Base-by-base conservation (phyloP, 148 eudicot species). In the Rhododendron griersonianum region DNA sequence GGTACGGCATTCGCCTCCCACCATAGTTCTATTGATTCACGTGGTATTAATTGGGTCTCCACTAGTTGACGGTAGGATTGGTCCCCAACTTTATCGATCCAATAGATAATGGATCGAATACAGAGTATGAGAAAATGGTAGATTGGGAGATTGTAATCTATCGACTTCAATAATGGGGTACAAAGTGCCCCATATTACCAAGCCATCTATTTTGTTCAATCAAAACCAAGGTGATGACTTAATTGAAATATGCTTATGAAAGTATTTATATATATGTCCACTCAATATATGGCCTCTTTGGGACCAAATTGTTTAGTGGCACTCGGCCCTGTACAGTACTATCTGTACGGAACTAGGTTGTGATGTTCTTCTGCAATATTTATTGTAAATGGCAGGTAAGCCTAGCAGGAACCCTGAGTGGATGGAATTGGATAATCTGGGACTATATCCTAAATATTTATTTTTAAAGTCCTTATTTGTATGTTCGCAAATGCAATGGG, bases 371-470 rank as follows among this genome's bases (percentile, higher is more conserved):
- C 21, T n/a, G 65, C 4, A 21, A 1, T 47, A 1, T 61, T n/a
- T 39, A 9, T 3, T 37, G 76, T 65, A 71, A 30, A 14, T 39
- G 75, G 78, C 41, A 47, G 41, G 25, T 28, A 15, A 15, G 50
- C 14, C 18, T 37, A 35, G 30, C 73, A 57, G 33, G 23, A 39
- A 57, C 39, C 48, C 21, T 4, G 16, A 82, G 78, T 71, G 85
- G 61, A 33, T 84, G 79, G 19, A 30, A 63, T 13, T 30, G 85
- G 85, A 71, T 71, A 50, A 84, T 16, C 85, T 65, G 30, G 79
- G 85, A 71, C 73, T 84, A 48, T 30, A 41, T 83, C 39, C 76
- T n/a, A n/a, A 3, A 35, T 37, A 10, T 67, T 67, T 14, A 30
- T 11, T 44, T 78, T 78, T 76, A 1, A 7, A 8, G 78, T 33